phyloP scores from a whole-genome alignment of 495 filamentous ascomycete genomes.

The Neurospora sp. region DNA sequence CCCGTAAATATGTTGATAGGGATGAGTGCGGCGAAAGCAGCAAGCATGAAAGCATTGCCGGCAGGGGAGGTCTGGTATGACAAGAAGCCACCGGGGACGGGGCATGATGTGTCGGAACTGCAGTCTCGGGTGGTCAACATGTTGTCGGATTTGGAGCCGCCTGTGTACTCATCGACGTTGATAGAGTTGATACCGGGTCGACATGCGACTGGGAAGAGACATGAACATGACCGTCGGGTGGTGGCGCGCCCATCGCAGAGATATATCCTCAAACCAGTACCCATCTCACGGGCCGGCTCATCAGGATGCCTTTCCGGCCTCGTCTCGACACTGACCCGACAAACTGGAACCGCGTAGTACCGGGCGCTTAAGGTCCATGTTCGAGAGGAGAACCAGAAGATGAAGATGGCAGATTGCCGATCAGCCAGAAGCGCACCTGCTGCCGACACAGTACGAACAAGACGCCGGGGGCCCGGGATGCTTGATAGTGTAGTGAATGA shows the following conservation, averaged over 20 bases:
- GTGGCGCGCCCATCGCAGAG: not conserved
- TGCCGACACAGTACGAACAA: not conserved
- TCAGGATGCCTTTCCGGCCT: not conserved
- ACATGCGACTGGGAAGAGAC: not conserved
- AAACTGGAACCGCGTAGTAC: not conserved
- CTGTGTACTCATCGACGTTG: not conserved
- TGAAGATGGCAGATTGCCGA: not conserved
- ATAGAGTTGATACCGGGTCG: not conserved
- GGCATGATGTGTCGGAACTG: constrained; percentile 8
- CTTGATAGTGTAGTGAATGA: not conserved
- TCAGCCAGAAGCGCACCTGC: not conserved
- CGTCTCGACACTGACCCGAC: not conserved
- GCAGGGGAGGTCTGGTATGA: constrained; percentile 18
- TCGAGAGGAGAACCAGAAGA: not conserved
- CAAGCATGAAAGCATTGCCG: constrained; percentile 28
- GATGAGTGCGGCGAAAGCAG: constrained; percentile 27
- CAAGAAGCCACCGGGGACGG: constrained; percentile 16
- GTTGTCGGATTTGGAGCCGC: not conserved
- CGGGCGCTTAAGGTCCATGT: not conserved
- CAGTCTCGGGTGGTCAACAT: constrained; percentile 8
- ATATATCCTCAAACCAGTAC: not conserved
- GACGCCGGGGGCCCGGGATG: not conserved
- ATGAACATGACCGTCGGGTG: not conserved
- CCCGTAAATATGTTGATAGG: constrained; percentile 27
- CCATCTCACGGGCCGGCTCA: not conserved